Evolutionary conservation across 768 basidiomycete species (phyloP), one percentile per base, ranked within the genome.

Genomic region (Mycena capillaripes): DNA sequence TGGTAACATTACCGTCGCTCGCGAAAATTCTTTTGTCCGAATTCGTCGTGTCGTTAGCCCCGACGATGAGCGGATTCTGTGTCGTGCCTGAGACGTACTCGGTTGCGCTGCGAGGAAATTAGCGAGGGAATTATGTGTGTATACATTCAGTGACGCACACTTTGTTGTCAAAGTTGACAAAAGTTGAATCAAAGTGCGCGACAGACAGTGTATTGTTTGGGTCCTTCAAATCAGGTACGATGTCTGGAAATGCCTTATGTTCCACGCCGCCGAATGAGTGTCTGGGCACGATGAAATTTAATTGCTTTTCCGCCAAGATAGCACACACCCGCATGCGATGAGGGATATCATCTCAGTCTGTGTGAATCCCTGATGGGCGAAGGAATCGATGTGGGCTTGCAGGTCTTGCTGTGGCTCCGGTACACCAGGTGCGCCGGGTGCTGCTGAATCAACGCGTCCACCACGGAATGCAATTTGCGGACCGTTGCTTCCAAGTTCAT

Each of bases 1-100:
- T 69, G 14, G 67, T 69, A 10, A 29, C 57, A n/a, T 69, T 69
- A 0, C 44, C 44, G 29, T 69, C 67, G n/a, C 55, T 38, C 3
- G 38, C 38, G 16, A 38, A 38, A 11, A 38, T 38, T 10, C 38
- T 10, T 4, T 38, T 38, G 7, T 38, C 38, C 10, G 38, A 38
- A 38, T 16, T 10, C 11, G 38, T 38, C 11, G 38, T 38, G 38
- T 38, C 11, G 38, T 38, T 38, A 16, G 38, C 38, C 16, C 38
- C 38, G 1, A 38, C 38, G 3, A 38, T 10, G 11, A 38, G 7
- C 16, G 38, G 50, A 29, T 52, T 52, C 8, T 52, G 50, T 8
- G 50, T 52, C 10, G 50, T 52, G 25, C 50, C 50, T 25, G 50
- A 52, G 12, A 52, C 27, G 16, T 52, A 52, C 25, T 52, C 50